Evolutionary conservation across 345 rosid genomes (phyloP).

Genomic region (Populus deltoides): DNA sequence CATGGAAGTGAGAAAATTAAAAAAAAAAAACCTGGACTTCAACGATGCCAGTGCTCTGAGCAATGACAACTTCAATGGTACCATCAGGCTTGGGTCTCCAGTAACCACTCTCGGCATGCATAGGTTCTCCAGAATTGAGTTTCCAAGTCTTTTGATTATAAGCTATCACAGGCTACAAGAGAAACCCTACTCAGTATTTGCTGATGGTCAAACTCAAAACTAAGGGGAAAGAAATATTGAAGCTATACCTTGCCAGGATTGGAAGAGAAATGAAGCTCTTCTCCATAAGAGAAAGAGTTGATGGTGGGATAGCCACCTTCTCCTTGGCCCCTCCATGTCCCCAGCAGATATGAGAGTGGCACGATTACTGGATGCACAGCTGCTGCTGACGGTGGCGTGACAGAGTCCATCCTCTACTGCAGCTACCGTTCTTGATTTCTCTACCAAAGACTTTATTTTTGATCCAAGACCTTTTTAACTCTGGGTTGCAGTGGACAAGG

Average conservation of each 20-base stretch:
- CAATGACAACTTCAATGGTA: slow-evolving; percentile 60
- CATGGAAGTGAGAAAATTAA: background rate
- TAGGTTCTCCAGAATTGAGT: slow-evolving; percentile 54
- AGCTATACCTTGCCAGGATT: slow-evolving; percentile 46
- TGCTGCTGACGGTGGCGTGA: background rate
- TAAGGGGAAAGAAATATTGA: background rate
- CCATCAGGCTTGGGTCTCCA: slow-evolving; percentile 71
- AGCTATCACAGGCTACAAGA: slow-evolving; percentile 54
- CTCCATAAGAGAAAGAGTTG: slow-evolving; percentile 56
- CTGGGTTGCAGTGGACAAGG: too few relatives aligned
- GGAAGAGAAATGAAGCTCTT: slow-evolving; percentile 59
- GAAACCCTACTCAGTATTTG: background rate
- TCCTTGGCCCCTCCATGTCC: slow-evolving; percentile 80
- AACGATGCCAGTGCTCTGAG: slow-evolving; percentile 75
- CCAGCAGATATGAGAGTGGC: slow-evolving; percentile 56
- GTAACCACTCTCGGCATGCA: slow-evolving; percentile 79
- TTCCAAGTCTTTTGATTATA: slow-evolving; percentile 76
- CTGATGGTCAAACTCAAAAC: background rate
- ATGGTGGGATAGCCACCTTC: slow-evolving; percentile 65
- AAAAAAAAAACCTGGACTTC: slow-evolving; percentile 47
- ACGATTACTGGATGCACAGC: slow-evolving; percentile 52
- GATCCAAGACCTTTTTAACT: too few relatives aligned
- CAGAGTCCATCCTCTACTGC: background rate
- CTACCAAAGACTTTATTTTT: background rate
- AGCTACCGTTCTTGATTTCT: background rate